A percentile compares a stretch with the other conserved stretches of the same genome.
phyloP scores from a whole-genome alignment of 2,329 filamentous ascomycete species.

The Achaetomium macrosporum region DNA sequence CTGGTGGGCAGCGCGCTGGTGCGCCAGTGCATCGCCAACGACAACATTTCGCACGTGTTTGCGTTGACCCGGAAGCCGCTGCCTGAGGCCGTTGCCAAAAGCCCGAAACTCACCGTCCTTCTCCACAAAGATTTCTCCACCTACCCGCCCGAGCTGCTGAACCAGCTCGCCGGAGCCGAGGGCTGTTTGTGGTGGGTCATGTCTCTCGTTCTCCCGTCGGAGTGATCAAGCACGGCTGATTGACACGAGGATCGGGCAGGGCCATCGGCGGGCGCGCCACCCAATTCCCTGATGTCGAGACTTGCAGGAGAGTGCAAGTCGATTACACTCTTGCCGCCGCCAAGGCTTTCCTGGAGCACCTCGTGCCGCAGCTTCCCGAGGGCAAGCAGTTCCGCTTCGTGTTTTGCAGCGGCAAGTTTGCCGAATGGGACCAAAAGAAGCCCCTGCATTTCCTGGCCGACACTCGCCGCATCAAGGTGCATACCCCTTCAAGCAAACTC shows the following conservation, averaged over 20 bases:
- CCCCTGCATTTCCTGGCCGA: slow-evolving; percentile 34
- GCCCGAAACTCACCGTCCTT: slow-evolving; percentile 46
- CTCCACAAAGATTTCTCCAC: slow-evolving; percentile 48
- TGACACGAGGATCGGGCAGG: slow-evolving; percentile 26
- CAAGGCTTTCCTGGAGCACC: slow-evolving; percentile 25
- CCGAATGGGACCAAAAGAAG: slow-evolving; percentile 27
- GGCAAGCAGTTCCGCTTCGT: slow-evolving; percentile 37
- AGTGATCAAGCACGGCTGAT: not conserved
- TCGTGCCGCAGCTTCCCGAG: slow-evolving; percentile 28
- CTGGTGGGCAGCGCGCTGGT: slow-evolving; percentile 48
- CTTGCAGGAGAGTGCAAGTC: slow-evolving; percentile 47
- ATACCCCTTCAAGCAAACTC: not conserved
- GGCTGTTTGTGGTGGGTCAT: slow-evolving; percentile 11
- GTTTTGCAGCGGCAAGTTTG: slow-evolving; percentile 35
- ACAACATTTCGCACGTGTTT: slow-evolving; percentile 45
- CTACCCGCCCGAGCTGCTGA: slow-evolving; percentile 42
- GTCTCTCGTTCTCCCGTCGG: not conserved
- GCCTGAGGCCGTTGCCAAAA: slow-evolving; percentile 35
- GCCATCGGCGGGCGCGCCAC: slow-evolving; percentile 38
- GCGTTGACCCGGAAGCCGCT: slow-evolving; percentile 43
- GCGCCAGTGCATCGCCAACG: slow-evolving; percentile 42
- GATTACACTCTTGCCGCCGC: slow-evolving; percentile 55
- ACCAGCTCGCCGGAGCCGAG: slow-evolving; percentile 27
- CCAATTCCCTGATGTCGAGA: slow-evolving; percentile 43
- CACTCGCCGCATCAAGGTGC: slow-evolving; percentile 32